Evolutionary conservation across 2,329 filamentous ascomycete species (phyloP).

Genomic region (Neonectria sp.): DNA sequence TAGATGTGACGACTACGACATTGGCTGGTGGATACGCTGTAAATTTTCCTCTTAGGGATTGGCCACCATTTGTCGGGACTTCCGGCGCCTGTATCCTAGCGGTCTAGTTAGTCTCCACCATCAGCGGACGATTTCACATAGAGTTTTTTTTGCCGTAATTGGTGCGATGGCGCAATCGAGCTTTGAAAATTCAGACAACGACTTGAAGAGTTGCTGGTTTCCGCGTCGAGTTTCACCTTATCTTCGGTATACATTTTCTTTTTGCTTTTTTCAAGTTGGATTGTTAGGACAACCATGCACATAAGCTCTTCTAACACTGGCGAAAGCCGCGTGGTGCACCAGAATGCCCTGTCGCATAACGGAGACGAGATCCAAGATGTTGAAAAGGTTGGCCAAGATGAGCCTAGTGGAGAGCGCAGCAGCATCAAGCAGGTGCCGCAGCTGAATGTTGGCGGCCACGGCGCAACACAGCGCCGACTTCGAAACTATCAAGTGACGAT

Average conservation of each 20-base stretch:
- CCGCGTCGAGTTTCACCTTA: neutral
- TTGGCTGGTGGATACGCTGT: neutral
- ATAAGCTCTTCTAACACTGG: neutral
- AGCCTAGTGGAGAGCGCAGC: neutral
- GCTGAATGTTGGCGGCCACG: slow-evolving; percentile 43
- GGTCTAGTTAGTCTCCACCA: neutral
- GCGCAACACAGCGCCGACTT: slow-evolving; percentile 39
- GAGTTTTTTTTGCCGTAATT: neutral
- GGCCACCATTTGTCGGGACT: neutral
- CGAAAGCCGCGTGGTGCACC: neutral
- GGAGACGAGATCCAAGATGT: slow-evolving; percentile 21
- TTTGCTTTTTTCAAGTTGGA: neutral
- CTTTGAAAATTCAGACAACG: neutral
- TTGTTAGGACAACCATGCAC: neutral
- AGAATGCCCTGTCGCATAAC: slow-evolving; percentile 5
- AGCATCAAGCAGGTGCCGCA: slow-evolving; percentile 35
- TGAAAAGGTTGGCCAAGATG: slow-evolving; percentile 5
- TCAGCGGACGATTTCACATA: neutral
- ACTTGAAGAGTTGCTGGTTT: neutral
- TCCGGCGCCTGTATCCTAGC: neutral
- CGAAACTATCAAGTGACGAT: slow-evolving; percentile 45
- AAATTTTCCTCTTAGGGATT: neutral
- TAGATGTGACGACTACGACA: neutral
- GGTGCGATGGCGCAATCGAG: neutral
- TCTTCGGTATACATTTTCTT: neutral